phyloP scores from a whole-genome alignment of 192 early-diverging fungal species.

The Linderina pennispora region DNA sequence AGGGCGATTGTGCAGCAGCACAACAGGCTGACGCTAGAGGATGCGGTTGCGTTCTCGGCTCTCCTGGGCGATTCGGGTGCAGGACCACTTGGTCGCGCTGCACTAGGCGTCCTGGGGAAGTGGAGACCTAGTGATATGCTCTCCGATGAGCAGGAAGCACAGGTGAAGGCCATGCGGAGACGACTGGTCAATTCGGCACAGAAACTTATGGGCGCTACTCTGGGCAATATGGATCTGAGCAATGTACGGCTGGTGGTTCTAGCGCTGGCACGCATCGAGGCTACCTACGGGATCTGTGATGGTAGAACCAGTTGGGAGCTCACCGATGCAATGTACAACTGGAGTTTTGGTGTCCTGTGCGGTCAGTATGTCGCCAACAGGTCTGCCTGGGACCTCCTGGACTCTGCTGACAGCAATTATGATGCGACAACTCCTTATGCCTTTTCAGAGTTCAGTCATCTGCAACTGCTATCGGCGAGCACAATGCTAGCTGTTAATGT shows the following conservation, averaged over 20 bases:
- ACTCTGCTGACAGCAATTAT: too few relatives aligned
- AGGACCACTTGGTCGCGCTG: too few relatives aligned
- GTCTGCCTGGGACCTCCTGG: too few relatives aligned
- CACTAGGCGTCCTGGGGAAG: constrained; percentile 22
- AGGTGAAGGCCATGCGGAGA: too few relatives aligned
- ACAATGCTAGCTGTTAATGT: constrained; percentile 23
- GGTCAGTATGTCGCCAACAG: too few relatives aligned
- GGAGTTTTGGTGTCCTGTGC: neutral
- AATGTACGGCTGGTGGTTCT: constrained; percentile 10
- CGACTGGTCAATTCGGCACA: too few relatives aligned
- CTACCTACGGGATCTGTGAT: neutral
- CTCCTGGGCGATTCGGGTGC: too few relatives aligned
- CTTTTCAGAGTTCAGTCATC: too few relatives aligned
- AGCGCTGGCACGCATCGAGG: constrained; percentile 27
- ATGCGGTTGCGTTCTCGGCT: too few relatives aligned
- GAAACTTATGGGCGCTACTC: too few relatives aligned
- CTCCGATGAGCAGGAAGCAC: neutral
- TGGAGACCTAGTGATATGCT: constrained; percentile 12
- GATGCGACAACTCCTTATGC: too few relatives aligned
- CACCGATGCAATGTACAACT: constrained; percentile 5
- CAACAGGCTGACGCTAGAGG: constrained; percentile 25
- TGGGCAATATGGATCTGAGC: constrained; percentile 6
- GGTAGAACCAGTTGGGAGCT: constrained; percentile 17
- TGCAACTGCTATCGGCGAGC: too few relatives aligned
- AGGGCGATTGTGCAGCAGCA: constrained; percentile 25